phyloP scores from a whole-genome alignment of 805 yeast genomes.

The Wickerhamiella hasegawae region DNA sequence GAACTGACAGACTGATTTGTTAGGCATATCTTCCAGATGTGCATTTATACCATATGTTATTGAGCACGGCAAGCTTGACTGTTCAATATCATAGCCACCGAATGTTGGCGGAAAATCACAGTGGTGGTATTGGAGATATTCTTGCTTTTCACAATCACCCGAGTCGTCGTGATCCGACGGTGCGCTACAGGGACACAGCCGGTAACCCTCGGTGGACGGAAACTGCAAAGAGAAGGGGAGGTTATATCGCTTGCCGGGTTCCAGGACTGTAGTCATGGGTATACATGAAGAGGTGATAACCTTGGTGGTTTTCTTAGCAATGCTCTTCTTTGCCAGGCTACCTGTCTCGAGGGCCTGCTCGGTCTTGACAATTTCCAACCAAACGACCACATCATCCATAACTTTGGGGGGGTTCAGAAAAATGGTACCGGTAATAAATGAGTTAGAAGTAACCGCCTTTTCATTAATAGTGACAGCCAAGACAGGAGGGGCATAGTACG shows the following conservation, averaged over 20 bases:
- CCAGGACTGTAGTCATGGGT: background rate
- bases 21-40: background rate
- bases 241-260: background rate
- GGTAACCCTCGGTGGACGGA: background rate
- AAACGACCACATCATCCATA: too few relatives aligned
- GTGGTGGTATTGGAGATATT: background rate
- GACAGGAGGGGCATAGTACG: too few relatives aligned
- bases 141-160: background rate
- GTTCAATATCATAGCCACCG: background rate
- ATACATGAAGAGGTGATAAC: background rate
- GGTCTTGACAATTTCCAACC: background rate
- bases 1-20: background rate
- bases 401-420: too few relatives aligned
- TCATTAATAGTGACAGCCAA: too few relatives aligned
- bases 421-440: too few relatives aligned
- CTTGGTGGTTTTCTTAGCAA: background rate
- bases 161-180: too few relatives aligned
- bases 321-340: background rate
- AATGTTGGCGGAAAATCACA: background rate
- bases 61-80: background rate
- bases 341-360: background rate
- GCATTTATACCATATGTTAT: background rate
- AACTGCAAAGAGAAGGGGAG: background rate
- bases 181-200: background rate
- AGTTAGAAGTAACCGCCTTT: too few relatives aligned